Evolutionary conservation across 192 early-diverging fungal species (phyloP), one percentile per base, ranked within the genome.

Genomic region (Entomortierella parvispora): DNA sequence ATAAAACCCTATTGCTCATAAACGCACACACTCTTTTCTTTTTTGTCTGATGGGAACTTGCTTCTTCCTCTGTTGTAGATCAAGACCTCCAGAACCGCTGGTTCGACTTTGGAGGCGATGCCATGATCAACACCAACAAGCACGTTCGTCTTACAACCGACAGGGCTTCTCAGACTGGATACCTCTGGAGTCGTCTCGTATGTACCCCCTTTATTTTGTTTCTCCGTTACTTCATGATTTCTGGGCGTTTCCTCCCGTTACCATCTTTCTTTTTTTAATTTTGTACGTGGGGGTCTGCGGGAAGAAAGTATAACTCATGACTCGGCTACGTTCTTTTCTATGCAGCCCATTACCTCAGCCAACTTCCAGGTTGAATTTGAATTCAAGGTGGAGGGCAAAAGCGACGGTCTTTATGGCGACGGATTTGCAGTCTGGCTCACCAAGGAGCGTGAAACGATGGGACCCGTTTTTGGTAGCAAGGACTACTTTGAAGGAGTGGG

Each of bases 401-500:
- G 89, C 55, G 81, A 88, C 17, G 86, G 86, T 46, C 82, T 99
- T 56, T 93, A 84, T 69, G 98, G 98, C 29, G 98, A 99, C 71
- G 98, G 98, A 8, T 93, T 99, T 80, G 98, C 96, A 20, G 89
- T 99, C 60, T 99, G 95, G 94, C 89, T 92, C 61, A 92, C 96
- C 20, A 87, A 87, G 62, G 89, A 97, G 44, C 84, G 91, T 43
- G 82, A 76, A 17, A 70, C 66, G 5, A 49, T 76, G 44, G 97
- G 97, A 0, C 90, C 93, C 31, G 95, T 97, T 46, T 97, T 97
- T 89, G 97, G 97, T 14, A 90, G 83, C 72, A 70, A 83, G 31
- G 94, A 97, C 76, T 78, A 90, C 50, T 99, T 99, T 79, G 87
- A 88, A 33, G 98, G 98, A 0, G 81, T 99, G 28, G 98, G 96